phyloP scores from a whole-genome alignment of 1,139 yeast genomes.

The Blastobotrys apis region DNA sequence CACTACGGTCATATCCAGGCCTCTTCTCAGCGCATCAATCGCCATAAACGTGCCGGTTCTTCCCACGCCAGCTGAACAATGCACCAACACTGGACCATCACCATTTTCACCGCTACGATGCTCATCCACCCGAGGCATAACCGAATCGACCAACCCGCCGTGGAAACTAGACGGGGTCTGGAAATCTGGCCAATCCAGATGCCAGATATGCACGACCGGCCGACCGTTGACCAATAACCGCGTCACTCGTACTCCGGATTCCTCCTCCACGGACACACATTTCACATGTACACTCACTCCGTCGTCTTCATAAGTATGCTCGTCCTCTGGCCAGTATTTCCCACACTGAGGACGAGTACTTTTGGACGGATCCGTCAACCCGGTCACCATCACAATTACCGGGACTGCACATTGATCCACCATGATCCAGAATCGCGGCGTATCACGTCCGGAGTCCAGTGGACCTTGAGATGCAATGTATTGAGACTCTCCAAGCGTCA shows the following conservation, averaged over 20 bases:
- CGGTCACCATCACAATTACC: slow-evolving; percentile 83
- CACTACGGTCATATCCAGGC: slow-evolving; percentile 29
- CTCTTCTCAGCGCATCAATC: slow-evolving; percentile 48
- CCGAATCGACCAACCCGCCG: neutral
- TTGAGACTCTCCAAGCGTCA: slow-evolving; percentile 31
- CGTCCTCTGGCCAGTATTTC: slow-evolving; percentile 69
- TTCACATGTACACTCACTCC: neutral
- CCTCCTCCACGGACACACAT: neutral
- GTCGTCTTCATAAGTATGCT: slow-evolving; percentile 4
- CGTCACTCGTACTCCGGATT: slow-evolving; percentile 7
- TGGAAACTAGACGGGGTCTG: slow-evolving; percentile 39
- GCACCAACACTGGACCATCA: slow-evolving; percentile 48
- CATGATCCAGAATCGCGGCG: slow-evolving; percentile 84
- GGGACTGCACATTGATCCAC: slow-evolving; percentile 45
- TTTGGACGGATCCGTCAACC: slow-evolving; percentile 52
- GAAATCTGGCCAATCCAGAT: slow-evolving; percentile 56
- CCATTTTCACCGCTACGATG: too few relatives aligned
- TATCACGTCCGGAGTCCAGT: slow-evolving; percentile 49
- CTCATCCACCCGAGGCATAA: neutral
- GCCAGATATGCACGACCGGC: slow-evolving; percentile 50
- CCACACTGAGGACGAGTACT: too few relatives aligned
- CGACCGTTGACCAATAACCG: slow-evolving; percentile 5
- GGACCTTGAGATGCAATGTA: slow-evolving; percentile 78
- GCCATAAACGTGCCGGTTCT: slow-evolving; percentile 77
- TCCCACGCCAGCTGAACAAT: slow-evolving; percentile 86